Conservation (phyloP, 1,284 basidiomycete species). For the Ganoderma multipileum region DNA sequence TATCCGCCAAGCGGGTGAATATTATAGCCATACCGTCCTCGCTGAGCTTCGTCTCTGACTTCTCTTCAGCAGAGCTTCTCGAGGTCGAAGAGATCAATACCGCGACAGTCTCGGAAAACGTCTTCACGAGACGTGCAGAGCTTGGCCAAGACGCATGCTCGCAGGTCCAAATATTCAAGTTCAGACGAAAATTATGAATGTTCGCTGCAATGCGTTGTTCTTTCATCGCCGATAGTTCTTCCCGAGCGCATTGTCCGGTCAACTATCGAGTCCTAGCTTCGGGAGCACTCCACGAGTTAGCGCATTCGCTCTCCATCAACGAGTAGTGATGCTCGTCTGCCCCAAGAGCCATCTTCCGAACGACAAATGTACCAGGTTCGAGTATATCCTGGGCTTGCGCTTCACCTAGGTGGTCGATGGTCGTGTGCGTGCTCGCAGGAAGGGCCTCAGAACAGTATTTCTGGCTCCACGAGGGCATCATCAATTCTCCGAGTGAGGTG, state of each 20-base stretch:
- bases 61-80: slow-evolving; percentile 13
- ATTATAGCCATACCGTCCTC: too few relatives aligned
- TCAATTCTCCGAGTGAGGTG: neutral
- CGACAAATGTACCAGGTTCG: too few relatives aligned
- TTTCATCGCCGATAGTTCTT: too few relatives aligned
- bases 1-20: slow-evolving; percentile 45
- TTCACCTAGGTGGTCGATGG: neutral
- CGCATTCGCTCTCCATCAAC: too few relatives aligned
- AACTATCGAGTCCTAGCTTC: neutral
- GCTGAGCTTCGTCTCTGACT: neutral
- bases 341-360: too few relatives aligned
- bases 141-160: slow-evolving; percentile 19
- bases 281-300: neutral
- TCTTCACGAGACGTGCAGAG: slow-evolving; percentile 24
- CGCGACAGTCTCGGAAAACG: slow-evolving; percentile 10
- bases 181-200: slow-evolving; percentile 1
- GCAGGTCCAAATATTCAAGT: slow-evolving; percentile 22
- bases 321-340: too few relatives aligned
- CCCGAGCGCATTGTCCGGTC: too few relatives aligned
- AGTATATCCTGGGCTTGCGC: too few relatives aligned
- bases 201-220: neutral
- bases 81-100: slow-evolving; percentile 10
- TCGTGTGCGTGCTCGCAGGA: neutral
- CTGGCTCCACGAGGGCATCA: neutral
- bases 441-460: neutral